A percentile compares a stretch with the other conserved stretches of the same genome.
Conservation (phyloP, 805 yeast species). For the Cyberlindnera meyerae region DNA sequence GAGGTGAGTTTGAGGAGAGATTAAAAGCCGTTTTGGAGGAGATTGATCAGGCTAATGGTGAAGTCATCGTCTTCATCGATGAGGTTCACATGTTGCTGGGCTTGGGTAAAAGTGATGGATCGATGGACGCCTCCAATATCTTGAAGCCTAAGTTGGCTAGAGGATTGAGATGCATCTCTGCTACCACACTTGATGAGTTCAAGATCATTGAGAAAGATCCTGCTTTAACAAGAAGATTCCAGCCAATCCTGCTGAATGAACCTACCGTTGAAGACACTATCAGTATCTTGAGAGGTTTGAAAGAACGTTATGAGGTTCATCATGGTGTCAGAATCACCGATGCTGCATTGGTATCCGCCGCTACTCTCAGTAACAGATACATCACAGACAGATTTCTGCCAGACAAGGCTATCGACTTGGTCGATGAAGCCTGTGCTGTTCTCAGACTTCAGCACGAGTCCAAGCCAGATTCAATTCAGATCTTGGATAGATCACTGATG, state of each 20-base stretch:
- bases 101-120: conserved; percentile 88
- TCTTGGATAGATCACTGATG: conserved; percentile 82
- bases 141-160: conserved; percentile 92
- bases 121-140: conserved; percentile 92
- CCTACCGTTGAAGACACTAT: conserved; percentile 90
- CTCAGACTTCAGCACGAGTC: conserved; percentile 93
- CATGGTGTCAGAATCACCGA: conserved; percentile 96
- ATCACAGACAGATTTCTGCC: conserved; percentile 89
- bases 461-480: conserved; percentile 90
- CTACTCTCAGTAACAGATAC: conserved; percentile 82
- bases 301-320: conserved; percentile 92
- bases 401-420: conserved; percentile 93
- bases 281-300: conserved; percentile 86
- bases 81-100: conserved; percentile 89
- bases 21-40: conserved; percentile 77
- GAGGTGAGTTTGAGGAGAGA: conserved; percentile 95
- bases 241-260: conserved; percentile 79
- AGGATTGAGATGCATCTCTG: conserved; percentile 94
- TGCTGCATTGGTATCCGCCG: conserved; percentile 90
- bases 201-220: conserved; percentile 95
- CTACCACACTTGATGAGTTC: conserved; percentile 92
- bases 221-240: conserved; percentile 90
- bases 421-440: conserved; percentile 97
- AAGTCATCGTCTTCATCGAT: conserved; percentile 79
- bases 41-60: conserved; percentile 72